phyloP scores from a whole-genome alignment of 2,329 filamentous ascomycete genomes.

The Penicillium crustosum region DNA sequence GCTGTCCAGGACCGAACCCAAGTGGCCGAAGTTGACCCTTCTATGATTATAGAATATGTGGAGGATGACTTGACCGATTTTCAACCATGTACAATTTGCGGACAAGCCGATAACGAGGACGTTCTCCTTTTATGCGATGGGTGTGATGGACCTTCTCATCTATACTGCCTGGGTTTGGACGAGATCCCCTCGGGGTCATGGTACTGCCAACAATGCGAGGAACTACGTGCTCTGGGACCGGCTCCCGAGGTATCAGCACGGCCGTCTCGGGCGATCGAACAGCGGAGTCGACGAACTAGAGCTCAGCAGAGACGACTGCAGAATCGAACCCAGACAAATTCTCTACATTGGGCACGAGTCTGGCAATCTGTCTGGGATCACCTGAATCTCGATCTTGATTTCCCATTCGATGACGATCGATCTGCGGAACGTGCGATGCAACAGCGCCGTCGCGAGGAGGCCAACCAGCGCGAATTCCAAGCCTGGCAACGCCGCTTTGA shows the following conservation, averaged over 20 bases:
- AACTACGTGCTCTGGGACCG: slow-evolving; percentile 46
- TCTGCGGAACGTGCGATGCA: slow-evolving; percentile 59
- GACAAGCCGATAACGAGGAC: slow-evolving; percentile 75
- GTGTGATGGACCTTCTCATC: slow-evolving; percentile 87
- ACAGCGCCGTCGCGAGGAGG: slow-evolving; percentile 48
- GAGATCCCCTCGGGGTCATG: slow-evolving; percentile 73
- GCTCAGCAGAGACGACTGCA: slow-evolving; percentile 46
- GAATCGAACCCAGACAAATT: slow-evolving; percentile 44
- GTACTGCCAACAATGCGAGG: slow-evolving; percentile 83
- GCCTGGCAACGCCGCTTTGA: slow-evolving; percentile 82
- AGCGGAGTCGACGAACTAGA: slow-evolving; percentile 50
- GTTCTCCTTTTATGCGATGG: slow-evolving; percentile 85
- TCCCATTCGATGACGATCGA: slow-evolving; percentile 76
- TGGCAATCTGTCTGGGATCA: slow-evolving; percentile 89
- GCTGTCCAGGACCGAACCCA: slow-evolving; percentile 59
- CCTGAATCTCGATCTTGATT: slow-evolving; percentile 75
- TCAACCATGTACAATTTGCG: slow-evolving; percentile 81
- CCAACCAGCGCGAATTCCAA: slow-evolving; percentile 58
- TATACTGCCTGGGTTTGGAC: slow-evolving; percentile 84
- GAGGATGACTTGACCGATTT: slow-evolving; percentile 62
- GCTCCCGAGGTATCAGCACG: slow-evolving; percentile 37
- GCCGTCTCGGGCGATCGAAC: slow-evolving; percentile 38
- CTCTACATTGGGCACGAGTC: slow-evolving; percentile 68
- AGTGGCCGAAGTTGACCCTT: slow-evolving; percentile 78
- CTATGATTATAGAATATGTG: slow-evolving; percentile 67